Evolutionary conservation across 768 basidiomycete genomes (phyloP).

Genomic region (Hemileccinum rubropunctum): DNA sequence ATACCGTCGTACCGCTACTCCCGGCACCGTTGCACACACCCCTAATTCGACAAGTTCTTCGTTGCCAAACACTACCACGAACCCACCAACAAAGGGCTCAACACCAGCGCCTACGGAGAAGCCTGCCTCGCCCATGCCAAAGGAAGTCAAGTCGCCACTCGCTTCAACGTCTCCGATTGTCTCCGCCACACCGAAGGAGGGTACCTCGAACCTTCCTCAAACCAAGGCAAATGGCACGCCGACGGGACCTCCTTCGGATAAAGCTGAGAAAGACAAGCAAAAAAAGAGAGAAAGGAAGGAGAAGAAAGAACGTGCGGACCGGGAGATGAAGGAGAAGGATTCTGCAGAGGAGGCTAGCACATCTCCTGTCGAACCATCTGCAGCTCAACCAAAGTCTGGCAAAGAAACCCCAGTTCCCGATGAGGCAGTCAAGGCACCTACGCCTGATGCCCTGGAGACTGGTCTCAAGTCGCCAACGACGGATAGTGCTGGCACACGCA

Average conservation of each 20-base stretch:
- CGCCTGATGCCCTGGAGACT: constrained; percentile 24
- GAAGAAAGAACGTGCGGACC: constrained; percentile 49
- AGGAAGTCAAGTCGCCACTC: constrained; percentile 34
- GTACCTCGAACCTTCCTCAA: constrained; percentile 34
- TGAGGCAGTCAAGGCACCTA: constrained; percentile 22
- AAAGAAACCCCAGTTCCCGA: constrained; percentile 38
- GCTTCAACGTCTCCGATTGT: constrained; percentile 36
- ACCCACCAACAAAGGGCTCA: constrained; percentile 32
- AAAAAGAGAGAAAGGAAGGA: constrained; percentile 67
- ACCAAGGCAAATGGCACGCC: constrained; percentile 33
- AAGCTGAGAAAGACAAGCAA: constrained; percentile 52
- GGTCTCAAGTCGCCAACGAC: constrained; percentile 55
- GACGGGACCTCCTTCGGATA: constrained; percentile 39
- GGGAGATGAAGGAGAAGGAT: constrained; percentile 39
- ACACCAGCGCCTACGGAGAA: constrained; percentile 37
- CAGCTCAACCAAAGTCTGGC: constrained; percentile 33
- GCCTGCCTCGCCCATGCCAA: constrained; percentile 30
- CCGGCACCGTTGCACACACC: constrained; percentile 51
- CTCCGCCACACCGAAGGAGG: constrained; percentile 31
- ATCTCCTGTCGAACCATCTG: constrained; percentile 23
- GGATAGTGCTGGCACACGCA: constrained; percentile 62
- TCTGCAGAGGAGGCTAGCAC: constrained; percentile 33
- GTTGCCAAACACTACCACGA: constrained; percentile 40
- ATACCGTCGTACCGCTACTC: constrained; percentile 72
- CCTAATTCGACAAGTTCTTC: constrained; percentile 56